phyloP scores from a whole-genome alignment of 306 rosid species.

The Elaeagnus macrophylla region DNA sequence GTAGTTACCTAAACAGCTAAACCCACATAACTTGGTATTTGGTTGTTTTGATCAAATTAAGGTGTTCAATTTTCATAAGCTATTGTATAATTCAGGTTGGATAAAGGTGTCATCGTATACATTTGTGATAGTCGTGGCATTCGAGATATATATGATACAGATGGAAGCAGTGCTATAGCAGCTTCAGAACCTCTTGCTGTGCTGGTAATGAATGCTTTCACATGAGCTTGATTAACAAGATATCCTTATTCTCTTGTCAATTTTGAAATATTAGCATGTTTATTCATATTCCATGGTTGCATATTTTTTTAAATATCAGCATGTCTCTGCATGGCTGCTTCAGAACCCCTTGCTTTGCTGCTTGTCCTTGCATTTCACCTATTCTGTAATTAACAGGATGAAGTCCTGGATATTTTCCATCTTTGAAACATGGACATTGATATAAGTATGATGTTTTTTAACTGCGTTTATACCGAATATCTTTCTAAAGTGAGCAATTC shows the following conservation, averaged over 20 bases:
- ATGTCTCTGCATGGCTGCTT: constrained; percentile 33
- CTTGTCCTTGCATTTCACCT: constrained; percentile 24
- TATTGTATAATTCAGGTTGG: constrained; percentile 66
- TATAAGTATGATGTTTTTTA: neutral
- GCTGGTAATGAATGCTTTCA: constrained; percentile 39
- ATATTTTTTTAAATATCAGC: too few species aligned
- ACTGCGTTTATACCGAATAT: neutral
- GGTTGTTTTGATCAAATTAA: constrained; percentile 10
- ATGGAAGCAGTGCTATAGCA: constrained; percentile 81
- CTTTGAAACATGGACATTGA: neutral
- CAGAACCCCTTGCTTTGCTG: constrained; percentile 87
- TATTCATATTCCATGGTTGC: too few species aligned
- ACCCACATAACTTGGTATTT: neutral
- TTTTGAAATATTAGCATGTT: neutral
- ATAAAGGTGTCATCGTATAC: constrained; percentile 92
- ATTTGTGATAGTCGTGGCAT: constrained; percentile 84
- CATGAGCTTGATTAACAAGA: too few species aligned
- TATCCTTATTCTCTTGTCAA: neutral
- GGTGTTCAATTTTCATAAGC: constrained; percentile 3
- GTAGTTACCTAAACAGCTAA: neutral
- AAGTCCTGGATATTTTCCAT: neutral
- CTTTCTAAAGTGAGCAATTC: neutral
- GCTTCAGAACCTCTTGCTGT: constrained; percentile 82
- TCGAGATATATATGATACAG: constrained; percentile 90
- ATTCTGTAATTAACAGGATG: neutral